Conservation (phyloP, 805 yeast species). For the Wickerhamomyces bisporus region DNA sequence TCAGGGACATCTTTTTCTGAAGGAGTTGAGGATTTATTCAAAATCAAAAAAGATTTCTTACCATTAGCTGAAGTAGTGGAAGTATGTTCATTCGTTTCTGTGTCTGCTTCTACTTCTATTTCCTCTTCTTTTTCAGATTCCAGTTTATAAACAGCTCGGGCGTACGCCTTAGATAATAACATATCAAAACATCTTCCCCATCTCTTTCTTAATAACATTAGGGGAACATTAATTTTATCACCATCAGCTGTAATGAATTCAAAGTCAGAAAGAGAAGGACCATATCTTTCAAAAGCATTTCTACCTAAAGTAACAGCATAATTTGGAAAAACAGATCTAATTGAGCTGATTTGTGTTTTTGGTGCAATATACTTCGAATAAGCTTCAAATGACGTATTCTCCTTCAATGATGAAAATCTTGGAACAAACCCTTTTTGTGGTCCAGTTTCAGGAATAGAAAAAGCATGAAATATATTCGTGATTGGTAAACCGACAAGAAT, state of each 20-base stretch:
- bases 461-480: conserved; percentile 36
- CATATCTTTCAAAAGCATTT: conserved; percentile 64
- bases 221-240: conserved; percentile 57
- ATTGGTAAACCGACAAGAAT: conserved; percentile 51
- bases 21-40: conserved; percentile 12
- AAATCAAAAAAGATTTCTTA: conserved; percentile 23
- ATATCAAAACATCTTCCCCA: conserved; percentile 74
- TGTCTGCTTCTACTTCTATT: conserved; percentile 6
- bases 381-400: conserved; percentile 44
- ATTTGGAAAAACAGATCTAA: conserved; percentile 67
- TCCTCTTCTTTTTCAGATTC: conserved; percentile 16
- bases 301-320: conserved; percentile 75
- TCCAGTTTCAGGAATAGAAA: conserved; percentile 7
- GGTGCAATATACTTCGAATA: conserved; percentile 77
- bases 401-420: conserved; percentile 8
- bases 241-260: conserved; percentile 71
- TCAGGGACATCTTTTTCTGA: conserved; percentile 38
- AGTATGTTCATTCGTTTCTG: conserved; percentile 1
- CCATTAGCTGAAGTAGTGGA: conserved; percentile 17
- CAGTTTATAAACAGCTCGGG: conserved; percentile 40
- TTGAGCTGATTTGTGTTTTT: conserved; percentile 57
- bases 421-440: conserved; percentile 17
- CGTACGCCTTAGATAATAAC: conserved; percentile 58
- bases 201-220: conserved; percentile 56
- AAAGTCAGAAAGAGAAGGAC: conserved; percentile 61